phyloP scores from a whole-genome alignment of 2,329 filamentous ascomycete species.

The Ophiostoma himal-ulmi region DNA sequence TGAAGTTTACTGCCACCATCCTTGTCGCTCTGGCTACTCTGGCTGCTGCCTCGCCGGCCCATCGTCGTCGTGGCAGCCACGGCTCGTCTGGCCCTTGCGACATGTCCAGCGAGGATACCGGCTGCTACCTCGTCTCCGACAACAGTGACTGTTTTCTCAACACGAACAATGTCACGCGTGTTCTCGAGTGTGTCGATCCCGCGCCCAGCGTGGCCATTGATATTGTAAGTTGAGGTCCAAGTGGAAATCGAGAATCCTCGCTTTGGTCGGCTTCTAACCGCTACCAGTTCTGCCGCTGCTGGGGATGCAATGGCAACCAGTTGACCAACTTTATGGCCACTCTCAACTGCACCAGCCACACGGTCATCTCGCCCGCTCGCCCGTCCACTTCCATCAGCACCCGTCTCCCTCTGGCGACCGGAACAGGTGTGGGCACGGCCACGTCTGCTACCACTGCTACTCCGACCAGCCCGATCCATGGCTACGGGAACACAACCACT shows the following conservation, averaged over 20 bases:
- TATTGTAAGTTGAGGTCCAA: neutral
- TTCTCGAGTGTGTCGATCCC: constrained; percentile 16
- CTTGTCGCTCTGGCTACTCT: neutral
- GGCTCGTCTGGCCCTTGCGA: constrained; percentile 14
- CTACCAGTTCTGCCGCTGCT: constrained; percentile 19
- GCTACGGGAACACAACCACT: neutral
- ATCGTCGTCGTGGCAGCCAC: neutral
- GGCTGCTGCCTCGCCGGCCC: neutral
- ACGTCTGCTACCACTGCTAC: neutral
- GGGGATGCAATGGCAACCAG: constrained; percentile 19
- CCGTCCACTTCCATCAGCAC: neutral
- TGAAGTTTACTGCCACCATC: neutral
- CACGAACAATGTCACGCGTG: neutral
- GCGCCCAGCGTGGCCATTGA: neutral
- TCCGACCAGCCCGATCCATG: neutral
- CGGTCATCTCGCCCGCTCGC: neutral
- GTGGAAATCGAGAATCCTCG: no score
- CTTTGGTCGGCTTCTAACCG: neutral
- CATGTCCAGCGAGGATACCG: constrained; percentile 17
- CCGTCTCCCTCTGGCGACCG: neutral
- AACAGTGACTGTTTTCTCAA: constrained; percentile 21
- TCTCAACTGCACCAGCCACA: constrained; percentile 18
- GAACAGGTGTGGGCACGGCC: neutral
- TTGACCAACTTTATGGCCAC: constrained; percentile 17
- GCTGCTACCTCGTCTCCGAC: constrained; percentile 18